phyloP scores from a whole-genome alignment of 805 yeast species.

The Saturnispora zaruensis region DNA sequence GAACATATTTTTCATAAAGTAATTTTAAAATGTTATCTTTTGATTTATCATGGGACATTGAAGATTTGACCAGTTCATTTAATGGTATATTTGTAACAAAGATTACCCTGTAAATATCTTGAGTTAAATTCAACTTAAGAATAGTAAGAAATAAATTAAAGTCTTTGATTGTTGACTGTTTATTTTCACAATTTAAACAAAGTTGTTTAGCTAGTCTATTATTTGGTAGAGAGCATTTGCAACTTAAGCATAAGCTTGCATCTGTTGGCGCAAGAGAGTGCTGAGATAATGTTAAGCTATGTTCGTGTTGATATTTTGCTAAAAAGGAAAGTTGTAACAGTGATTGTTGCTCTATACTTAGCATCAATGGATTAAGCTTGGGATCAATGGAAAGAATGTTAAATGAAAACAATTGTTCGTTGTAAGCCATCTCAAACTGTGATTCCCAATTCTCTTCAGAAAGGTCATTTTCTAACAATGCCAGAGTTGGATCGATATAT shows the following conservation, averaged over 20 bases:
- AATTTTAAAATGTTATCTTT: conserved; percentile 18
- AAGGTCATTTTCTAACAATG: conserved; percentile 11
- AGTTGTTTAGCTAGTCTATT: conserved; percentile 15
- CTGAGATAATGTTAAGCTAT: conserved; percentile 11
- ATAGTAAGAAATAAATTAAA: conserved; percentile 22
- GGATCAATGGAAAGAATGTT: conserved; percentile 20
- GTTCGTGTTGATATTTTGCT: conserved; percentile 19
- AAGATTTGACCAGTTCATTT: conserved; percentile 18
- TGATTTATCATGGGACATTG: conserved; percentile 18
- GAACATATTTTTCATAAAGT: conserved; percentile 24
- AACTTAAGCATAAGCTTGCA: conserved; percentile 13
- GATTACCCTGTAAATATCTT: conserved; percentile 22
- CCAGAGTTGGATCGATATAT: conserved; percentile 13
- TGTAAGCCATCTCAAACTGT: conserved; percentile 15
- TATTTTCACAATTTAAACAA: conserved; percentile 20
- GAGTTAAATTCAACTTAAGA: conserved; percentile 19
- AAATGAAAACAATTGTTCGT: conserved; percentile 16
- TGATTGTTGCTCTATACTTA: conserved; percentile 18
- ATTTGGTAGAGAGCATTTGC: conserved; percentile 9
- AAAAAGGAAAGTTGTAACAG: conserved; percentile 16
- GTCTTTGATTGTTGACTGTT: conserved; percentile 19
- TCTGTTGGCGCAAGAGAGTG: conserved; percentile 13
- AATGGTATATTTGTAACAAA: conserved; percentile 17
- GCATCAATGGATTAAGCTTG: conserved; percentile 16
- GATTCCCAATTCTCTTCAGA: conserved; percentile 10